These are phyloP conservation scores for Auricularia sp. DNA, from an alignment of 768 basidiomycete species.

Conservation along the genomic window DNA sequence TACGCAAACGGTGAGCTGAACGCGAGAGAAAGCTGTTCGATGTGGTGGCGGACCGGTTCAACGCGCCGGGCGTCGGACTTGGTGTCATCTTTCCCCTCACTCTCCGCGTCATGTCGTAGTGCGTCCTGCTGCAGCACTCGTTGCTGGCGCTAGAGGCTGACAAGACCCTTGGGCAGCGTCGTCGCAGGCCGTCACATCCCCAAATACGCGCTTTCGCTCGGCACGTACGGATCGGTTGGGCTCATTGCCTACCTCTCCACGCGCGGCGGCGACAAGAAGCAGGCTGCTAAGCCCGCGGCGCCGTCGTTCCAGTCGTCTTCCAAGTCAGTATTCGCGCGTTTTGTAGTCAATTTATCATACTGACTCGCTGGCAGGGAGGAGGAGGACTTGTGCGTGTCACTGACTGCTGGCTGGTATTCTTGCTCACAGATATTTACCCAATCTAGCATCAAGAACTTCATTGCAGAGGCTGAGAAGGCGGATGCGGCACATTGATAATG, in stretches of 20 bases:
- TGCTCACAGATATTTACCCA: too few species aligned
- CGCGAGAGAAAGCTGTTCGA: too few species aligned
- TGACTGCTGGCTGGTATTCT: constrained; percentile 3
- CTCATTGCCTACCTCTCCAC: not conserved
- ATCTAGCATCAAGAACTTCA: constrained; percentile 63
- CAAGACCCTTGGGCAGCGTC: not conserved
- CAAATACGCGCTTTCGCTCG: not conserved
- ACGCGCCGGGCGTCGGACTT: not conserved
- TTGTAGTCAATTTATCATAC: not conserved
- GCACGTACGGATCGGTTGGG: not conserved
- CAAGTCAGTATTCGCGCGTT: not conserved
- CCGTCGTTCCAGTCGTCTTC: not conserved
- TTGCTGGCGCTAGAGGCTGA: not conserved
- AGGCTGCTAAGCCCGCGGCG: not conserved
- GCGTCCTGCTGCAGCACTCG: not conserved
- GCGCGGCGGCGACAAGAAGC: not conserved
- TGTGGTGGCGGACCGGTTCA: not conserved
- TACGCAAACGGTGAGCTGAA: too few species aligned
- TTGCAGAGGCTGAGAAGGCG: constrained; percentile 73
- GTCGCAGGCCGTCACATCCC: not conserved
- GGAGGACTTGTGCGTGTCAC: constrained; percentile 56
- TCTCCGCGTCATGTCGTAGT: not conserved
- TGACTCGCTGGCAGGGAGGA: constrained; percentile 48
- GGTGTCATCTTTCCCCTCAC: too few species aligned
- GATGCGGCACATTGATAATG: constrained; percentile 36